A percentile compares a stretch with the other conserved stretches of the same genome.
These are phyloP conservation scores for Mediolabrus comicus DNA, from an alignment of 108 stramenopile genomes.

Conservation along the genomic window DNA sequence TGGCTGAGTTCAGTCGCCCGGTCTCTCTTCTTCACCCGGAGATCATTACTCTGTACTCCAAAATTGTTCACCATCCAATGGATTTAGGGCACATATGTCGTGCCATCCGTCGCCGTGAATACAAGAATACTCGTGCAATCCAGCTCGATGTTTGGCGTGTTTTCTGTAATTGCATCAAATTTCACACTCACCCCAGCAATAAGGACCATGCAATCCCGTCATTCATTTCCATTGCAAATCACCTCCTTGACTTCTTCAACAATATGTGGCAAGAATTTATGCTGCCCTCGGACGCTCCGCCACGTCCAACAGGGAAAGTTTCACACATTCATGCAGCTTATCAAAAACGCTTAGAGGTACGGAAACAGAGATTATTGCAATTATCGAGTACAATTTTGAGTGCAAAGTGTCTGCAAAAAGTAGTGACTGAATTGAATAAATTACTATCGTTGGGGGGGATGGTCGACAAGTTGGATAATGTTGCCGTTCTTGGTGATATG, in stretches of 20 bases:
- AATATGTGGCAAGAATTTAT: slow-evolving; percentile 83
- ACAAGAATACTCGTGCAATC: slow-evolving; percentile 67
- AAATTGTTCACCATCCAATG: slow-evolving; percentile 82
- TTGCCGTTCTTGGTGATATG: slow-evolving; percentile 56
- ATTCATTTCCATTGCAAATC: slow-evolving; percentile 80
- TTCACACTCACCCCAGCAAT: slow-evolving; percentile 81
- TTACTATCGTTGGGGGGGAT: slow-evolving; percentile 68
- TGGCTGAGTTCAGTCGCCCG: slow-evolving; percentile 88
- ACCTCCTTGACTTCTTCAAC: slow-evolving; percentile 86
- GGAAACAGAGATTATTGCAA: slow-evolving; percentile 59
- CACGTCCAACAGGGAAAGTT: slow-evolving; percentile 28
- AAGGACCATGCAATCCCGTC: slow-evolving; percentile 77
- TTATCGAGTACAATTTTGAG: slow-evolving; percentile 69
- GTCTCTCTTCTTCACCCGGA: slow-evolving; percentile 85
- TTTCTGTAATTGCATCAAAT: slow-evolving; percentile 85
- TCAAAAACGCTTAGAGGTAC: slow-evolving; percentile 51
- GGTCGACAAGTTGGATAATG: slow-evolving; percentile 67
- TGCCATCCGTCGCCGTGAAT: slow-evolving; percentile 66
- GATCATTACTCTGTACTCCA: slow-evolving; percentile 72
- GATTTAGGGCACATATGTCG: slow-evolving; percentile 85
- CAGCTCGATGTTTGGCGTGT: slow-evolving; percentile 88
- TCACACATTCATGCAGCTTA: slow-evolving; percentile 49
- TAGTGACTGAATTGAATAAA: slow-evolving; percentile 39
- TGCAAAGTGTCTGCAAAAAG: slow-evolving; percentile 47
- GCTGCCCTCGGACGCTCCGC: slow-evolving; percentile 74